Evolutionary conservation across 345 rosid species (phyloP).

Genomic region (Reutealis trisperma): DNA sequence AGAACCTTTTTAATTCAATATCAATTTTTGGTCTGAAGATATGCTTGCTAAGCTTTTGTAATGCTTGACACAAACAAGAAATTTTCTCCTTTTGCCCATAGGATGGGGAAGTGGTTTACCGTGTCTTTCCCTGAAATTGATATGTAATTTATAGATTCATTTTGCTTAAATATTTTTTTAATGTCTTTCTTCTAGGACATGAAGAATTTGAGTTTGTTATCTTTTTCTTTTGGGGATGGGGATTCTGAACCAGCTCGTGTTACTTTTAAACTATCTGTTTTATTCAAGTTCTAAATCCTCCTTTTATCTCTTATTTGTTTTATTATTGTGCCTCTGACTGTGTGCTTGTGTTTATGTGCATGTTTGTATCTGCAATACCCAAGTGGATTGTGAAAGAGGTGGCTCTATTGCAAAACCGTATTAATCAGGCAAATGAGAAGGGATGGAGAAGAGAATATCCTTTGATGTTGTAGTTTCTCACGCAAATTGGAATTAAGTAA

Average conservation of each 20-base stretch:
- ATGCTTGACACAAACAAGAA: not conserved
- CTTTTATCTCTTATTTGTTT: not conserved
- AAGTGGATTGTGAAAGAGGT: conserved; percentile 55
- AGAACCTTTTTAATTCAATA: not conserved
- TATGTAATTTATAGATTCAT: not conserved
- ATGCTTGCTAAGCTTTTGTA: not conserved
- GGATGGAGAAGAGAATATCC: conserved; percentile 80
- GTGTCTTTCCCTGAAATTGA: not conserved
- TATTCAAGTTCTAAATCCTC: not conserved
- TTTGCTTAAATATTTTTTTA: not conserved
- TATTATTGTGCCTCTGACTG: not conserved
- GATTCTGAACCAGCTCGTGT: not conserved
- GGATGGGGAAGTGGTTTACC: not conserved
- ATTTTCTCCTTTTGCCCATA: not conserved
- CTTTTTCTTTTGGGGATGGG: not conserved
- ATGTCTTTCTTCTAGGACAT: not conserved
- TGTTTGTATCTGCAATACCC: not conserved
- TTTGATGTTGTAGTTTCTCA: conserved; percentile 17
- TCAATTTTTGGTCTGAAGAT: not conserved
- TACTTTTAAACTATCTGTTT: not conserved
- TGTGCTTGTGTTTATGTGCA: not conserved
- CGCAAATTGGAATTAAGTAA: not conserved
- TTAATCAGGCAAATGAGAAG: conserved; percentile 54
- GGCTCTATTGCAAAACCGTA: conserved; percentile 30
- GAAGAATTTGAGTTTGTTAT: not conserved